These are phyloP conservation scores for Effrenium voratum DNA, from an alignment of 73 alveolate species.

Conservation along the genomic window DNA sequence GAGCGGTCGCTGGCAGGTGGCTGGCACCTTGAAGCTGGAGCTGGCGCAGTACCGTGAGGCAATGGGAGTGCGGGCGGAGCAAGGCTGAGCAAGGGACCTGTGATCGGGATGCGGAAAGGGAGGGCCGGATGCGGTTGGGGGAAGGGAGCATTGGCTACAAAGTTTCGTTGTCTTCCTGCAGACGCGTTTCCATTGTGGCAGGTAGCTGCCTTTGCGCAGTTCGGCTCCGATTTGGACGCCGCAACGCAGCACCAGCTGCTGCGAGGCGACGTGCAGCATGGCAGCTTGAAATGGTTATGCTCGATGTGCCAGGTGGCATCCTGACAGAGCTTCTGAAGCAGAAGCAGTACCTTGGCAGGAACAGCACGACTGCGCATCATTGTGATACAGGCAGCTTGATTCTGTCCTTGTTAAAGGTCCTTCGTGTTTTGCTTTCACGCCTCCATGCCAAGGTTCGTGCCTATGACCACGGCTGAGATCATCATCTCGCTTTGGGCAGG, in stretches of 20 bases:
- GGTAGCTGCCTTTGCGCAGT: slow-evolving; percentile 99
- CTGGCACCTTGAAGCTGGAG: slow-evolving; percentile 98
- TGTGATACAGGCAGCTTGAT: slow-evolving; percentile 96
- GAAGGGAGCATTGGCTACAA: not conserved
- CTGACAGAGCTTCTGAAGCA: slow-evolving; percentile 98
- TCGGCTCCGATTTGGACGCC: slow-evolving; percentile 99
- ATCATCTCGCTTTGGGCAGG: slow-evolving; percentile 99
- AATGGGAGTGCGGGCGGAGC: not conserved
- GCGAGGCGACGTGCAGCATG: slow-evolving; percentile 95
- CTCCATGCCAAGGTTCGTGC: slow-evolving; percentile 96
- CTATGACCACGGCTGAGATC: slow-evolving; percentile 98
- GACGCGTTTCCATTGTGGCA: slow-evolving; percentile 21
- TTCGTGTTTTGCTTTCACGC: not conserved
- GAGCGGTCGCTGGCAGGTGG: slow-evolving; percentile 95
- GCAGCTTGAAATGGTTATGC: not conserved
- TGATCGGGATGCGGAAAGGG: slow-evolving; percentile 45
- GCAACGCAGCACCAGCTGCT: slow-evolving; percentile 98
- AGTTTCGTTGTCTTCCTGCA: not conserved
- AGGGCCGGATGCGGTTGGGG: slow-evolving; percentile 97
- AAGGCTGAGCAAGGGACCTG: not conserved
- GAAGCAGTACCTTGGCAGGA: slow-evolving; percentile 96
- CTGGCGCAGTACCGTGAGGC: slow-evolving; percentile 99
- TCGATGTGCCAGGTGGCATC: slow-evolving; percentile 34
- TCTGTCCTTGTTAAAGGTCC: no score
- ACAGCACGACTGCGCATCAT: slow-evolving; percentile 96